Conservation (phyloP, 306 rosid species). For the Trichosanthes truncata region DNA sequence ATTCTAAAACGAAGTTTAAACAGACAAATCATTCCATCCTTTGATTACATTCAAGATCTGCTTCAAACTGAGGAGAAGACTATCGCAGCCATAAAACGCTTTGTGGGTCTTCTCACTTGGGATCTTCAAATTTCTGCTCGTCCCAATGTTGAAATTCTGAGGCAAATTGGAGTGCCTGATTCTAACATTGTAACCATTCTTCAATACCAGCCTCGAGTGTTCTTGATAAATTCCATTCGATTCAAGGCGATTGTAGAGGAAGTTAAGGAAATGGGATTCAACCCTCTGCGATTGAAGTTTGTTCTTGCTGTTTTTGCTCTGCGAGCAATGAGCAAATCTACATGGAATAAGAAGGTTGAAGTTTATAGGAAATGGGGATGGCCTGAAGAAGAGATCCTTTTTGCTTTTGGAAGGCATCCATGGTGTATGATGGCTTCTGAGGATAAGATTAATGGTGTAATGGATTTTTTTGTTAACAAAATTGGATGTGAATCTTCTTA, state of each 20-base stretch:
- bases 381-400: conserved; percentile 23
- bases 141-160: not conserved
- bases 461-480: conserved; percentile 29
- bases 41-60: conserved; percentile 14
- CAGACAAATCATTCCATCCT: conserved; percentile 19
- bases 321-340: conserved; percentile 9
- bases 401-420: conserved; percentile 32
- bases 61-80: conserved; percentile 19
- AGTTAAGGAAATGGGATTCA: conserved; percentile 34
- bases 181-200: conserved; percentile 10
- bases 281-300: conserved; percentile 14
- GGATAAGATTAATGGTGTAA: conserved; percentile 23
- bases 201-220: not conserved
- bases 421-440: conserved; percentile 19
- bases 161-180: conserved; percentile 2
- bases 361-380: conserved; percentile 48
- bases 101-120: not conserved
- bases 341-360: conserved; percentile 28
- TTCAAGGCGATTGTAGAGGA: conserved; percentile 5
- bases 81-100: not conserved
- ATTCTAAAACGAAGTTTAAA: conserved; percentile 18
- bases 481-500: conserved; percentile 18
- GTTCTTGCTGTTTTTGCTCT: conserved; percentile 19
- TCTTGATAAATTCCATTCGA: not conserved
- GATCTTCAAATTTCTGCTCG: not conserved